Evolutionary conservation across 345 rosid genomes (phyloP).

Genomic region (Corchorus capsularis): DNA sequence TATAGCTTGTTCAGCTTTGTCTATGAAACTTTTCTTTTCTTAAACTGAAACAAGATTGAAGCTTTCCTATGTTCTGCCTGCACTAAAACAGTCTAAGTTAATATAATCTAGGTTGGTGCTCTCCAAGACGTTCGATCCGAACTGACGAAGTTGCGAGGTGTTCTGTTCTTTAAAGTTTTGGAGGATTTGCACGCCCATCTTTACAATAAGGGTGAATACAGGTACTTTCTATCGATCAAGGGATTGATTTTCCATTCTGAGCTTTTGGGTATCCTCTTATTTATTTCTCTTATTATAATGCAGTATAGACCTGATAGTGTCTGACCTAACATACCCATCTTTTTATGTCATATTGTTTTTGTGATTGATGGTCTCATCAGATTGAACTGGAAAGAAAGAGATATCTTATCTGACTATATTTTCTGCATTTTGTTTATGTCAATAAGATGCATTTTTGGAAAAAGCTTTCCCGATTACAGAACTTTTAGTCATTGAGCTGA

Average conservation of each 20-base stretch:
- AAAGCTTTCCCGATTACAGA: slow-evolving; percentile 1
- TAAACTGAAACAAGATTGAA: background rate
- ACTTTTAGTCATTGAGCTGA: slow-evolving; percentile 36
- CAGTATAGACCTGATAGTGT: too few species aligned
- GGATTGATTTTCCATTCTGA: background rate
- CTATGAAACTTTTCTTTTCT: background rate
- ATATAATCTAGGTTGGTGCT: slow-evolving; percentile 78
- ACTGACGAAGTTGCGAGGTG: slow-evolving; percentile 84
- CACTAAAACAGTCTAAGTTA: slow-evolving; percentile 14
- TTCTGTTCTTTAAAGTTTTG: slow-evolving; percentile 76
- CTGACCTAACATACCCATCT: too few species aligned
- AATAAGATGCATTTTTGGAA: slow-evolving; percentile 6
- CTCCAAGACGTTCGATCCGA: slow-evolving; percentile 99
- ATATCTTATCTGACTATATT: background rate
- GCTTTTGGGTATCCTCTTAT: background rate
- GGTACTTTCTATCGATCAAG: slow-evolving; percentile 42
- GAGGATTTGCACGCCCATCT: slow-evolving; percentile 98
- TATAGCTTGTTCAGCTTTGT: background rate
- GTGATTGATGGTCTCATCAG: background rate
- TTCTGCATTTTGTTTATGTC: background rate
- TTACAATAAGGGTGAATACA: slow-evolving; percentile 93
- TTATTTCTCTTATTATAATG: background rate
- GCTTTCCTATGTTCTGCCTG: slow-evolving; percentile 26
- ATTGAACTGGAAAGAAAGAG: background rate
- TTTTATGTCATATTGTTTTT: background rate